Evolutionary conservation across 2,329 filamentous ascomycete species (phyloP).

Genomic region (Xylariaceae sp.): DNA sequence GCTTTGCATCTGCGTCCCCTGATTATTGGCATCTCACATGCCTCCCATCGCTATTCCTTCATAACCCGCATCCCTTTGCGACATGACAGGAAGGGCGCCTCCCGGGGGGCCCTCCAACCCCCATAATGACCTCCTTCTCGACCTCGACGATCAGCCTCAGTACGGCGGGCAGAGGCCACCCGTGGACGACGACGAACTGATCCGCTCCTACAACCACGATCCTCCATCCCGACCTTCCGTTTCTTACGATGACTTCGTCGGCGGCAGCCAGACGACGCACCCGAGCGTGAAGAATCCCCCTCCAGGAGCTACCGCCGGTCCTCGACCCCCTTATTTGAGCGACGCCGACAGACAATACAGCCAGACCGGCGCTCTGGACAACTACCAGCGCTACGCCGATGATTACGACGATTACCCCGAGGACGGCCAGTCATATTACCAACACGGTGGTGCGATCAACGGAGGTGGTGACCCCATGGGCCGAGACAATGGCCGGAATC

Average conservation of each 20-base stretch:
- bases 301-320: conserved; percentile 20
- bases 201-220: conserved; percentile 63
- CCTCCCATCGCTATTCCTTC: conserved; percentile 19
- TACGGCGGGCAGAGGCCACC: conserved; percentile 73
- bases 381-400: conserved; percentile 86
- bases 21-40: conserved; percentile 23
- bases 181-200: conserved; percentile 73
- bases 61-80: conserved; percentile 32
- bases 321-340: conserved; percentile 35
- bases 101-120: conserved; percentile 41
- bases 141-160: conserved; percentile 61
- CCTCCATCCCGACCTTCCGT: conserved; percentile 69
- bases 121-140: conserved; percentile 58
- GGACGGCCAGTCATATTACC: conserved; percentile 76
- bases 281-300: conserved; percentile 34
- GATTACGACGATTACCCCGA: conserved; percentile 77
- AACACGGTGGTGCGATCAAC: conserved; percentile 52
- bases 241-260: conserved; percentile 93
- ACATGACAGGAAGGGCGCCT: conserved; percentile 55
- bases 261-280: conserved; percentile 48
- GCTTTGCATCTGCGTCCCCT: no score
- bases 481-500: conserved; percentile 56
- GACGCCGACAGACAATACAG: conserved; percentile 43
- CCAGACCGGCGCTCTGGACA: conserved; percentile 75
- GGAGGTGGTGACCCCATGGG: conserved; percentile 35